These are phyloP conservation scores for Cryphonectria japonica DNA, from an alignment of 2,329 filamentous ascomycete species.

Conservation along the genomic window DNA sequence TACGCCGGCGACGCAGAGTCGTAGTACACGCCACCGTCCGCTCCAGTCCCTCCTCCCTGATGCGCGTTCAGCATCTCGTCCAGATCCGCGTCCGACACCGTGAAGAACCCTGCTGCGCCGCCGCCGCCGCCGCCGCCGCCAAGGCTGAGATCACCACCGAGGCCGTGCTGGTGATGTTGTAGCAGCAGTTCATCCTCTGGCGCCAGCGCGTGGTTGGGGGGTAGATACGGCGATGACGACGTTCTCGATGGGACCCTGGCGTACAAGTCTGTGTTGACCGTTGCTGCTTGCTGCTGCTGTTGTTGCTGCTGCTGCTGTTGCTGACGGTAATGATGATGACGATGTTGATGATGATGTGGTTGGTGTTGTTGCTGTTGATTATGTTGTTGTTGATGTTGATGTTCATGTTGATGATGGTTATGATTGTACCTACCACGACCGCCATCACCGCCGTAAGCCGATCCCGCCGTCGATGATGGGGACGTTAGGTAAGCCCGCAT, in stretches of 20 bases:
- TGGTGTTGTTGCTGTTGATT: not conserved
- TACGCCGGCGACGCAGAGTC: slow-evolving; percentile 21
- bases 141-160: not conserved
- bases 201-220: slow-evolving; percentile 19
- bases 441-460: not conserved
- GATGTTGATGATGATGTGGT: not conserved
- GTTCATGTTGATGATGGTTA: not conserved
- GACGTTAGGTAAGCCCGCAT: slow-evolving; percentile 43
- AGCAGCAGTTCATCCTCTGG: slow-evolving; percentile 42
- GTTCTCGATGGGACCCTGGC: not conserved
- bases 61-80: slow-evolving; percentile 46
- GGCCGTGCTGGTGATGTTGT: slow-evolving; percentile 30
- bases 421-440: not conserved
- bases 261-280: not conserved
- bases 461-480: slow-evolving; percentile 30
- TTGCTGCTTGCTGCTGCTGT: not conserved
- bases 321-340: not conserved
- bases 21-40: not conserved
- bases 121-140: slow-evolving; percentile 29
- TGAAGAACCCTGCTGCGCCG: slow-evolving; percentile 38
- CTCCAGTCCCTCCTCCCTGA: slow-evolving; percentile 41
- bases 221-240: not conserved
- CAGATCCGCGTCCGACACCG: slow-evolving; percentile 29
- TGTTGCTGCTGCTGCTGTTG: not conserved
- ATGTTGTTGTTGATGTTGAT: not conserved